These are phyloP conservation scores for Trametes polyzona DNA, from an alignment of 1,284 basidiomycete genomes.

Conservation along the genomic window DNA sequence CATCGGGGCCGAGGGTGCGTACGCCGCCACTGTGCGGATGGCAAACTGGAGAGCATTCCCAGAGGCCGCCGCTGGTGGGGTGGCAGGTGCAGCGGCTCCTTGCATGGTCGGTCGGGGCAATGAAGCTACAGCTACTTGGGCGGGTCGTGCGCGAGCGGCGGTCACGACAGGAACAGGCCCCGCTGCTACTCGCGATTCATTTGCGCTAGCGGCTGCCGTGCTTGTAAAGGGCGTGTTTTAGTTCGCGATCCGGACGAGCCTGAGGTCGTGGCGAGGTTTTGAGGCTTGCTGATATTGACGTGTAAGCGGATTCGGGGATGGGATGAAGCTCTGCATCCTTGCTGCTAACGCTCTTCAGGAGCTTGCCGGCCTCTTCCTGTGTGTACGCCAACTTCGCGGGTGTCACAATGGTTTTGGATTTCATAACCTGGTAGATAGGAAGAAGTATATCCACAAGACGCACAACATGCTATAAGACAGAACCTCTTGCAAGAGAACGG, in stretches of 20 bases:
- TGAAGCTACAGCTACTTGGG: no score
- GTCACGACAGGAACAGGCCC: no score
- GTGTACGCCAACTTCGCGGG: neutral
- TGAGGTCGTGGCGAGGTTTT: neutral
- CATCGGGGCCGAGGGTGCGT: no score
- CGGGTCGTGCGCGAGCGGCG: no score
- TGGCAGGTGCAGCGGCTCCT: no score
- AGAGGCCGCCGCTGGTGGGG: neutral
- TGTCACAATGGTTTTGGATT: neutral
- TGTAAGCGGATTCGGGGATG: neutral
- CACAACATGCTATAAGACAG: neutral
- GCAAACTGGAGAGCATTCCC: neutral
- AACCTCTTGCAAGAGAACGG: no score
- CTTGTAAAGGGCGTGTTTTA: neutral
- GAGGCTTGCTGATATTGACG: neutral
- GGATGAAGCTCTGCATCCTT: neutral
- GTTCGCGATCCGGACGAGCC: neutral
- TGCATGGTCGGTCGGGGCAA: no score
- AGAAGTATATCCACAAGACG: neutral
- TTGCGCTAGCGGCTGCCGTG: no score
- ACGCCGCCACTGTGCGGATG: neutral
- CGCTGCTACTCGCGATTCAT: no score
- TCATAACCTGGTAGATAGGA: neutral
- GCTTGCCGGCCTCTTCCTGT: neutral
- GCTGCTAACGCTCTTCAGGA: neutral